Percentiles rank a stretch among this genome's conserved stretches.
These are phyloP conservation scores for Fagus sylvatica DNA, from an alignment of 306 rosid genomes.

Conservation along the genomic window DNA sequence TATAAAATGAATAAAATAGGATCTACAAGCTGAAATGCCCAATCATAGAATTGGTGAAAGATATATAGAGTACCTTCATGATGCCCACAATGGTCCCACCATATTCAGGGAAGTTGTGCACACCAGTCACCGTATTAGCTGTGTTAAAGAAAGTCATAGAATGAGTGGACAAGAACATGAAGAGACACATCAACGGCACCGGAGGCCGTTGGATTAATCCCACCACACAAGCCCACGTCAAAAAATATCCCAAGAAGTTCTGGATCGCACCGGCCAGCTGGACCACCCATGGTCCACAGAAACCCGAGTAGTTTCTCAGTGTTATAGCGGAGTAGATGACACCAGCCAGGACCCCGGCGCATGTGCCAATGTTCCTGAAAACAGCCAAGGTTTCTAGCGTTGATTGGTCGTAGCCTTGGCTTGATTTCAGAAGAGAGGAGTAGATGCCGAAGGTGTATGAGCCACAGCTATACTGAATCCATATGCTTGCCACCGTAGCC, in stretches of 20 bases:
- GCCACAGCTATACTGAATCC: constrained; percentile 83
- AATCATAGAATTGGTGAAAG: too few species aligned
- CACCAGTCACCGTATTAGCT: constrained; percentile 63
- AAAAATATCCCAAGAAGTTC: constrained; percentile 59
- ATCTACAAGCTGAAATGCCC: too few species aligned
- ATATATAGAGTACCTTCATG: constrained; percentile 56
- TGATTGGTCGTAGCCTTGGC: constrained; percentile 74
- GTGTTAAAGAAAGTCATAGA: constrained; percentile 77
- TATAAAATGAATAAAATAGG: too few species aligned
- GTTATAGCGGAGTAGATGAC: constrained; percentile 70
- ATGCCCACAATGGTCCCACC: constrained; percentile 85
- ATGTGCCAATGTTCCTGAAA: constrained; percentile 85
- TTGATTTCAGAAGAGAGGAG: constrained; percentile 66
- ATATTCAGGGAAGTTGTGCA: constrained; percentile 59
- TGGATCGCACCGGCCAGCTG: constrained; percentile 58
- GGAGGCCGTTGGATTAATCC: constrained; percentile 62
- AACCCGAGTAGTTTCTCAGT: neutral
- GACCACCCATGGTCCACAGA: constrained; percentile 71
- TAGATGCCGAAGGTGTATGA: constrained; percentile 84
- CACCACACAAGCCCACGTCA: constrained; percentile 66
- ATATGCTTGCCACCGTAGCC: constrained; percentile 56
- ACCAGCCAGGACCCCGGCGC: constrained; percentile 78
- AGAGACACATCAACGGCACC: constrained; percentile 62
- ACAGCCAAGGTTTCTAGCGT: constrained; percentile 87
- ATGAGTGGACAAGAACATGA: constrained; percentile 48